Evolutionary conservation across 148 eudicot species (phyloP).

Genomic region (Linanthus parryae): DNA sequence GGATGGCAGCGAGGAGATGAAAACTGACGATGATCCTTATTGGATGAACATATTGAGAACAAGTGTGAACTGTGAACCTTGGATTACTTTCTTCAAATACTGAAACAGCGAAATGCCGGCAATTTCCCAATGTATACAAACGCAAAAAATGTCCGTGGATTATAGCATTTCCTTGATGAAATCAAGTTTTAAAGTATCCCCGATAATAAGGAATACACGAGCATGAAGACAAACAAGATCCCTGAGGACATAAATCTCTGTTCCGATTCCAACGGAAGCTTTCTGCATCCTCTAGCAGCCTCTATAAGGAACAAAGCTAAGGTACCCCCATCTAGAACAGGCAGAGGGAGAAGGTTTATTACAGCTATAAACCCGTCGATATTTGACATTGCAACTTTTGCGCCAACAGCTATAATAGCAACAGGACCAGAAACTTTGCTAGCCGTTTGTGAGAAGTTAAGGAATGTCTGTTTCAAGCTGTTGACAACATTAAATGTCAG

Average conservation of each 20-base stretch:
- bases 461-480: conserved; percentile 80
- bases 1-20: no score
- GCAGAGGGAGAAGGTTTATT: conserved; percentile 90
- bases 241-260: conserved; percentile 94
- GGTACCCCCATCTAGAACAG: conserved; percentile 93
- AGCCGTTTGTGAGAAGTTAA: conserved; percentile 81
- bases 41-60: no score
- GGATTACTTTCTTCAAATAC: no score
- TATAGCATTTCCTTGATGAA: conserved; percentile 72
- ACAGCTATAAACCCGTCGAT: conserved; percentile 82
- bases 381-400: conserved; percentile 90
- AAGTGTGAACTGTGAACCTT: no score
- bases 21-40: no score
- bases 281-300: conserved; percentile 90
- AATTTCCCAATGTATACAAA: no score
- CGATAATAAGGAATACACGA: conserved; percentile 78
- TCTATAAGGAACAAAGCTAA: conserved; percentile 86
- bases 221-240: conserved; percentile 57
- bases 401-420: conserved; percentile 97
- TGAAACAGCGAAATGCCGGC: no score
- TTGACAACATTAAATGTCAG: conserved; percentile 64
- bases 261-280: conserved; percentile 84
- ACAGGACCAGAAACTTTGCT: conserved; percentile 92
- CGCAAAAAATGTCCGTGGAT: no score
- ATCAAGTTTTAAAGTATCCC: conserved; percentile 88